phyloP scores from a whole-genome alignment of 371 early-diverging fungal genomes.

The Lichtheimia corymbifera region DNA sequence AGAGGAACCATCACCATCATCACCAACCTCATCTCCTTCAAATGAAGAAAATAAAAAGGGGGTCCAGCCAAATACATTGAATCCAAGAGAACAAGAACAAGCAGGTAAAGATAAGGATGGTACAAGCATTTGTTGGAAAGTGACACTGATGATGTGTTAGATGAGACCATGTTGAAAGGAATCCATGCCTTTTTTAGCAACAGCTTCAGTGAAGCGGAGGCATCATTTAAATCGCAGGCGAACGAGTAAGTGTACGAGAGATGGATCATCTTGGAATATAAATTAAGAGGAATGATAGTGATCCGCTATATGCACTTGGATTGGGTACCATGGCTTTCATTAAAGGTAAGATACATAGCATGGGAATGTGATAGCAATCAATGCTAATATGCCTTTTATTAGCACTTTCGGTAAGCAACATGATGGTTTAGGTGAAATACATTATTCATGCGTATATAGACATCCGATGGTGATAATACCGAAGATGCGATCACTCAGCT shows the following conservation, averaged over 20 bases:
- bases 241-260: neutral
- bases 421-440: neutral
- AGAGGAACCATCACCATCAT: neutral
- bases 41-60: neutral
- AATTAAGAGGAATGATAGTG: slow-evolving; percentile 12
- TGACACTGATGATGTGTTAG: slow-evolving; percentile 14
- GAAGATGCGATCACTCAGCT: slow-evolving; percentile 44
- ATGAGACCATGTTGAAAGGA: slow-evolving; percentile 46
- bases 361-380: neutral
- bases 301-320: slow-evolving; percentile 42
- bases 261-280: neutral
- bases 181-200: slow-evolving; percentile 54
- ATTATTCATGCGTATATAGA: neutral
- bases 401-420: slow-evolving; percentile 11
- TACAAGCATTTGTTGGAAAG: neutral
- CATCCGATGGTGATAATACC: slow-evolving; percentile 37
- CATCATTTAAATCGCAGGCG: slow-evolving; percentile 18
- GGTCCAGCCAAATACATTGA: slow-evolving; percentile 8
- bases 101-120: slow-evolving; percentile 5
- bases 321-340: slow-evolving; percentile 43
- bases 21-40: neutral
- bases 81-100: slow-evolving; percentile 16
- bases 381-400: neutral
- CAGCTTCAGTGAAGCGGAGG: slow-evolving; percentile 47
- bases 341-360: slow-evolving; percentile 23